phyloP scores from a whole-genome alignment of 805 yeast genomes.

The Metschnikowia cerradonensis region DNA sequence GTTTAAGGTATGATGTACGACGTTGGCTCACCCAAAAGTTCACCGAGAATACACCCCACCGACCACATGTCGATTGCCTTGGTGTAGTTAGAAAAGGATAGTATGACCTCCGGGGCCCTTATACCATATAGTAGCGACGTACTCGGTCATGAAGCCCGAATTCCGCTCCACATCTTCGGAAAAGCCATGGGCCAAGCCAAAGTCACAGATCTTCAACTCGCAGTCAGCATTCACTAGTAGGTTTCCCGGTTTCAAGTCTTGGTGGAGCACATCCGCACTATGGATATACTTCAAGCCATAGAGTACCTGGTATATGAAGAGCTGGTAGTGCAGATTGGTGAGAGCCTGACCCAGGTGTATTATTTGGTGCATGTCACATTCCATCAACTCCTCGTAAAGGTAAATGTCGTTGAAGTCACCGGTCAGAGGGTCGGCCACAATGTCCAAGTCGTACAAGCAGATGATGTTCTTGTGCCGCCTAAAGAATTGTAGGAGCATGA shows the following conservation, averaged over 20 bases:
- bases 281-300: conserved; percentile 90
- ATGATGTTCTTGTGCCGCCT: conserved; percentile 96
- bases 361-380: conserved; percentile 97
- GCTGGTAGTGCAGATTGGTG: conserved; percentile 93
- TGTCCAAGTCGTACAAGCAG: conserved; percentile 90
- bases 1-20: conserved; percentile 22
- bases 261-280: conserved; percentile 86
- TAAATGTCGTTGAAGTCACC: conserved; percentile 86
- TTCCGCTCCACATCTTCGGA: conserved; percentile 77
- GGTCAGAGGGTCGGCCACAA: conserved; percentile 60
- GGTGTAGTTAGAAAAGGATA: conserved; percentile 89
- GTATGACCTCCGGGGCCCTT: conserved; percentile 96
- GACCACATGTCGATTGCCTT: conserved; percentile 98
- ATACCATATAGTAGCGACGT: conserved; percentile 98
- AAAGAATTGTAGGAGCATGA: conserved; percentile 86
- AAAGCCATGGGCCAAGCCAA: conserved; percentile 92
- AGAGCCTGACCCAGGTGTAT: conserved; percentile 89
- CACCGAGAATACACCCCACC: conserved; percentile 95
- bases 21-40: conserved; percentile 61
- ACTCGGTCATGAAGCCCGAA: conserved; percentile 93
- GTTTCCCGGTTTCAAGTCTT: conserved; percentile 94
- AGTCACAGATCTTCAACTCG: conserved; percentile 93
- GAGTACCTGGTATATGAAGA: conserved; percentile 84
- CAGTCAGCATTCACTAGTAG: conserved; percentile 92
- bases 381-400: conserved; percentile 95